Evolutionary conservation across 2,329 filamentous ascomycete species (phyloP), one percentile per base, ranked within the genome.

Genomic region (Botryotinia narcissicola): DNA sequence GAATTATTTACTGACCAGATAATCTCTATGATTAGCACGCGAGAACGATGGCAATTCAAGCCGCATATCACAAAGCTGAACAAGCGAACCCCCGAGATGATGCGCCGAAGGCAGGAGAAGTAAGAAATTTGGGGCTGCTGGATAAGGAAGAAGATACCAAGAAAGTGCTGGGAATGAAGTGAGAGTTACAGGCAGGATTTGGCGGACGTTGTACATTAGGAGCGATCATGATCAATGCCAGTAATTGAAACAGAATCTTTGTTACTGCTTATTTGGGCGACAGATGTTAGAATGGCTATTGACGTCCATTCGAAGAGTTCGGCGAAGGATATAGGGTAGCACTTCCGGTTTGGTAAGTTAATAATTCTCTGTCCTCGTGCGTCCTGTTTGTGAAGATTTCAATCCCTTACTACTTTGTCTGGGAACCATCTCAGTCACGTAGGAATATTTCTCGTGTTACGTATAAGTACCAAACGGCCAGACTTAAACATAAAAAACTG

Each of bases 91-190:
- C 92, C 76, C 89, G 93, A 85, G 93, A 96, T 81, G 91, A 93
- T 80, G 92, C 90, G 74, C 94, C 94, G 75, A 94, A 89, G 76
- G 92, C 93, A 8, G 93, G 93, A 74, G 90, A 96, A 86, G 97
- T 98, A 87, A 88, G 94, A 83, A 94, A 92, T 82, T 83, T 98
- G 75, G 95, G 95, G 62, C 83, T 98, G 77, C 81, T 98, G 79
- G 91, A 92, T 80, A 94, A 94, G 83, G 92, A 96, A 78, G 93
- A 97, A 79, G 93, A 96, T 78, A 89, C 91, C 73, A 89, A 91
- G 81, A 87, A 88, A 81, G 86, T 86, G 63, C 75, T 86, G 76
- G 81, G 79, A 29, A 42, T 60, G 20, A 81, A 81, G 74, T 81
- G 75, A 80, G 71, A 59, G 37, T 62, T 35, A 54, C 70, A 68